phyloP scores from a whole-genome alignment of 108 stramenopile species.

The Aureococcus anophagefferens region DNA sequence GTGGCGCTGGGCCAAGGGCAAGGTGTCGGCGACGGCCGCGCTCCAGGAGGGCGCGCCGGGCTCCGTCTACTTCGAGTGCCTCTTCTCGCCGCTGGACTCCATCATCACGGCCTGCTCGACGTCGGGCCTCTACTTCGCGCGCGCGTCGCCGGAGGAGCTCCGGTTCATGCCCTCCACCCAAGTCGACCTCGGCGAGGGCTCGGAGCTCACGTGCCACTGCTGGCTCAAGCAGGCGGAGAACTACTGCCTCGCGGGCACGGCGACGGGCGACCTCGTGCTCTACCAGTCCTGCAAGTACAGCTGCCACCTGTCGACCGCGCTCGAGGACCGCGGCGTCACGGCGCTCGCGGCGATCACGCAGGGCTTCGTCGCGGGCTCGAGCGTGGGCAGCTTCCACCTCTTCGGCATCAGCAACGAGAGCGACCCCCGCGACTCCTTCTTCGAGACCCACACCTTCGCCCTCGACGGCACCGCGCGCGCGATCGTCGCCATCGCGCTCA shows the following conservation, averaged over 20 bases:
- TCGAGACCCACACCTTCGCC: constrained; percentile 23
- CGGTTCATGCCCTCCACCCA: constrained; percentile 22
- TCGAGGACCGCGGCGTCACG: constrained; percentile 23
- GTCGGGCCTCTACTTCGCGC: constrained; percentile 33
- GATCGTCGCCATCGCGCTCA: constrained; percentile 24
- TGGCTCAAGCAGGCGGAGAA: constrained; percentile 41
- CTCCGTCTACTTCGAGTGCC: constrained; percentile 14
- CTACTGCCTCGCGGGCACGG: constrained; percentile 34
- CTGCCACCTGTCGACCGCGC: constrained; percentile 18
- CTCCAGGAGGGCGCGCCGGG: constrained; percentile 6
- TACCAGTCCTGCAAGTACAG: constrained; percentile 29
- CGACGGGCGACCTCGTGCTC: constrained; percentile 30
- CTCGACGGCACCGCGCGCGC: constrained; percentile 4
- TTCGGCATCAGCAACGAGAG: constrained; percentile 29
- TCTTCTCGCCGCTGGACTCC: constrained; percentile 42
- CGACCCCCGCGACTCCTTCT: constrained; percentile 14
- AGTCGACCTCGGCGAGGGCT: constrained; percentile 1
- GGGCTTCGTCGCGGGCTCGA: constrained; percentile 38
- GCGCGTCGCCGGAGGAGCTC: constrained; percentile 34
- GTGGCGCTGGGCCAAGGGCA: constrained; percentile 43
- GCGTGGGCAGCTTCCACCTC: constrained; percentile 23
- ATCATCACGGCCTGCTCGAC: constrained; percentile 33
- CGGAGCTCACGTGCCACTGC: constrained; percentile 29
- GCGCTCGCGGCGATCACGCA: constrained; percentile 17
- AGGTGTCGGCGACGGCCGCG: constrained; percentile 14